Percentiles rank a stretch among this genome's conserved stretches.
Conservation (phyloP, 139 green algal species). For the Medakamo hakoo region DNA sequence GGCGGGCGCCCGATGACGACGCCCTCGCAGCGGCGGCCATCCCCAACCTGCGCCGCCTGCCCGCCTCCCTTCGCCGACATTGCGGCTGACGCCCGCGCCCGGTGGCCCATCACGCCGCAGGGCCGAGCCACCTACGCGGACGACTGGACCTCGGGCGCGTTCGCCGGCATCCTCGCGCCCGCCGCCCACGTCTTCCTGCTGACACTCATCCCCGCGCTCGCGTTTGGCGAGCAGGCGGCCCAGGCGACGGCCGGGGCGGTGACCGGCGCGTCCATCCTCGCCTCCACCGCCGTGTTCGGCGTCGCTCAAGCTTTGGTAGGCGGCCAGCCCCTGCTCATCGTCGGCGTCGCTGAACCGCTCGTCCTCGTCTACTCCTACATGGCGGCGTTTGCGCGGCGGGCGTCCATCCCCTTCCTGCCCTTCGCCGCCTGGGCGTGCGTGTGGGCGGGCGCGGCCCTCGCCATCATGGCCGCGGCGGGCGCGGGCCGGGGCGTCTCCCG, state of each 20-base stretch:
- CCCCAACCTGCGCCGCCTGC: too few relatives aligned
- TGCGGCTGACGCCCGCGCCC: too few relatives aligned
- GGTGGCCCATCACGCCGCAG: too few relatives aligned
- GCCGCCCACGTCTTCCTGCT: slow-evolving; percentile 71
- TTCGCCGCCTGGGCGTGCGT: slow-evolving; percentile 57
- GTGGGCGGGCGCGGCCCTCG: slow-evolving; percentile 47
- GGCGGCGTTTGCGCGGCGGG: slow-evolving; percentile 32
- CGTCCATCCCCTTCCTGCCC: slow-evolving; percentile 33
- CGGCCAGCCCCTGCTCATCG: slow-evolving; percentile 78
- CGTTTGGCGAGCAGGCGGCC: slow-evolving; percentile 69
- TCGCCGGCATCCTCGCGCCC: slow-evolving; percentile 59
- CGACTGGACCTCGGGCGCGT: too few relatives aligned
- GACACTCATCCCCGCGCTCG: slow-evolving; percentile 61
- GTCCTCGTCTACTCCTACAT: slow-evolving; percentile 69
- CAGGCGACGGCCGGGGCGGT: slow-evolving; percentile 8
- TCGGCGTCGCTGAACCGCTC: slow-evolving; percentile 81
- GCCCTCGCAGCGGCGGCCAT: too few relatives aligned
- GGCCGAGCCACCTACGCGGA: too few relatives aligned
- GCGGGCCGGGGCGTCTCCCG: slow-evolving; percentile 26
- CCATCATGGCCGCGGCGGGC: slow-evolving; percentile 31
- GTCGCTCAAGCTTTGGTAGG: slow-evolving; percentile 56
- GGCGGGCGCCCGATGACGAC: too few relatives aligned
- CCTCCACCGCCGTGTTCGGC: slow-evolving; percentile 46
- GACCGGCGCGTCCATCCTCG: slow-evolving; percentile 32
- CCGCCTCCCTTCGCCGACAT: too few relatives aligned